Evolutionary conservation across 306 rosid genomes (phyloP).

Genomic region (Fagus crenata): DNA sequence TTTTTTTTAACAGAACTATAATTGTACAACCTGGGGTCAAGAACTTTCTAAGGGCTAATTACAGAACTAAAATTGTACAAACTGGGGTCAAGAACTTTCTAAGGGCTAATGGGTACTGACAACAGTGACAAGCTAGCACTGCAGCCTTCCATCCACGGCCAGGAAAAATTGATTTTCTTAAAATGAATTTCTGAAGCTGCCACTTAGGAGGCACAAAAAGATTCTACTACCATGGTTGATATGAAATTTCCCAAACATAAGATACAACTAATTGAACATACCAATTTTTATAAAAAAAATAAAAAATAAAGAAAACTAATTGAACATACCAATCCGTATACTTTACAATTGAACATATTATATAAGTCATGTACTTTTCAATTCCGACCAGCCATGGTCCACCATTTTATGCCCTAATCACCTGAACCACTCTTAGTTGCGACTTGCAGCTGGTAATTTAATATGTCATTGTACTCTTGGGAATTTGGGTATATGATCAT

Average conservation of each 20-base stretch:
- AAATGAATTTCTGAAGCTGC: background rate
- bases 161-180: background rate
- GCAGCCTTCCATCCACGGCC: background rate
- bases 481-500: slow-evolving; percentile 24
- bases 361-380: background rate
- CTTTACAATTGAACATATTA: too few relatives aligned
- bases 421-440: slow-evolving; percentile 41
- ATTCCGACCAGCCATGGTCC: slow-evolving; percentile 23
- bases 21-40: background rate
- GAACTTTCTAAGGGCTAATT: background rate
- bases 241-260: background rate
- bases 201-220: background rate
- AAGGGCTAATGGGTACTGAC: background rate
- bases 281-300: background rate
- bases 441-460: slow-evolving; percentile 38
- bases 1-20: background rate
- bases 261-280: background rate
- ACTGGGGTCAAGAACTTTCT: background rate
- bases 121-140: background rate
- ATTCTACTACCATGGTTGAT: background rate
- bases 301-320: too few relatives aligned
- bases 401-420: slow-evolving; percentile 45
- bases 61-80: background rate
- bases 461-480: slow-evolving; percentile 26
- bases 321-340: background rate